Evolutionary conservation across 257 asterid genomes (phyloP).

Genomic region (Gentiana dahurica): DNA sequence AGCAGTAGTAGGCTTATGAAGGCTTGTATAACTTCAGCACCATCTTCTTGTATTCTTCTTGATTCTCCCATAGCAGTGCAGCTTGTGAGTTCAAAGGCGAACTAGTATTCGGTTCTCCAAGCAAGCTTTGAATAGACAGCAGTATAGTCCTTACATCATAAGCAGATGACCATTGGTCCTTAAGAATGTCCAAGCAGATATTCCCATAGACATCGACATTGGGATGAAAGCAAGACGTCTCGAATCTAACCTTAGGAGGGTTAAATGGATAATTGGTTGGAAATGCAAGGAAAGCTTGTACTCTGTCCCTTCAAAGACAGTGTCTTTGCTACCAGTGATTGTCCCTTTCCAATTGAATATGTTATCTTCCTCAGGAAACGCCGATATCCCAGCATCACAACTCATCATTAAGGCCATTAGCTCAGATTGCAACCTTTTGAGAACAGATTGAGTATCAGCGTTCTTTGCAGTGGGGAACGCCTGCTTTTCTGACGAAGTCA

Average conservation of each 20-base stretch:
- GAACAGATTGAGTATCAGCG: slow-evolving; percentile 24
- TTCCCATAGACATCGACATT: slow-evolving; percentile 76
- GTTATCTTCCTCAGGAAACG: slow-evolving; percentile 95
- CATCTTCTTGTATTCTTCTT: slow-evolving; percentile 37
- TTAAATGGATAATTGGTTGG: slow-evolving; percentile 72
- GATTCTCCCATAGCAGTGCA: too few species aligned
- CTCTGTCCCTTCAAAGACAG: slow-evolving; percentile 35
- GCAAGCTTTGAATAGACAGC: slow-evolving; percentile 48
- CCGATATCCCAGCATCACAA: slow-evolving; percentile 80
- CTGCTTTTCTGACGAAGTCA: slow-evolving; percentile 19
- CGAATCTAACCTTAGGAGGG: slow-evolving; percentile 86
- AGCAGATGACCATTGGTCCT: slow-evolving; percentile 97
- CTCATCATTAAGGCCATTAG: slow-evolving; percentile 68
- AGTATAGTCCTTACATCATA: slow-evolving; percentile 92
- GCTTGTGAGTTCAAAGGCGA: too few species aligned
- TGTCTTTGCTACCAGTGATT: slow-evolving; percentile 74
- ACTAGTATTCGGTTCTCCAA: slow-evolving; percentile 33
- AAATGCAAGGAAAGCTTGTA: too few species aligned
- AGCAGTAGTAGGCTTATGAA: not conserved
- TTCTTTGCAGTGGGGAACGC: slow-evolving; percentile 20
- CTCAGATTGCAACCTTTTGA: slow-evolving; percentile 35
- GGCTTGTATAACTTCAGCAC: slow-evolving; percentile 40
- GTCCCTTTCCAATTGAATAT: slow-evolving; percentile 94
- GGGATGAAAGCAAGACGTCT: slow-evolving; percentile 92
- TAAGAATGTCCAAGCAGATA: slow-evolving; percentile 88